Evolutionary conservation across 768 basidiomycete genomes (phyloP).

Genomic region (Clavaria fumosa): DNA sequence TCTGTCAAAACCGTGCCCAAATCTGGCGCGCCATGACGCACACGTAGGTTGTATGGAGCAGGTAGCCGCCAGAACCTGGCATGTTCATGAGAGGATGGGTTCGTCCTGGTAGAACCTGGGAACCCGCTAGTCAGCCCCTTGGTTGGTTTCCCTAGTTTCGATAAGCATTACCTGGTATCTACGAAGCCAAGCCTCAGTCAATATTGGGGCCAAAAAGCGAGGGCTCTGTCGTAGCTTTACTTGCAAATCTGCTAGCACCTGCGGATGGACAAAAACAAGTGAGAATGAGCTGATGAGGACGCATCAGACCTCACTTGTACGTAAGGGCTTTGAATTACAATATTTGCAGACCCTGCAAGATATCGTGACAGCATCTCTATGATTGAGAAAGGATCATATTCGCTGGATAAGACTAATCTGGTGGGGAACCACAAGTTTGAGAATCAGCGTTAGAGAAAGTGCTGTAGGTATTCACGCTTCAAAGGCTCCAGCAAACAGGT

Average conservation of each 20-base stretch:
- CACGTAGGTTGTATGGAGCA: slow-evolving; percentile 82
- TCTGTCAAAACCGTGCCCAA: not conserved
- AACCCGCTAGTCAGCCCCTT: not conserved
- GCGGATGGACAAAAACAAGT: slow-evolving; percentile 3
- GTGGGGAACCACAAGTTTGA: slow-evolving; percentile 1
- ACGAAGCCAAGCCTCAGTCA: slow-evolving; percentile 80
- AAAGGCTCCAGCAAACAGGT: slow-evolving; percentile 76
- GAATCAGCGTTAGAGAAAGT: not conserved
- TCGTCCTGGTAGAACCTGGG: slow-evolving; percentile 75
- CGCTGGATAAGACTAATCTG: slow-evolving; percentile 67
- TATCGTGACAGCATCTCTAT: slow-evolving; percentile 59
- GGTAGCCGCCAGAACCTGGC: slow-evolving; percentile 77
- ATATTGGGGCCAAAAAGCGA: slow-evolving; percentile 56
- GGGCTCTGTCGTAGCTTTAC: slow-evolving; percentile 48
- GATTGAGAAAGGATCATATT: slow-evolving; percentile 76
- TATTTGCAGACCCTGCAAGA: slow-evolving; percentile 70
- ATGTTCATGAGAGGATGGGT: slow-evolving; percentile 93
- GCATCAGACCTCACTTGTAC: slow-evolving; percentile 44
- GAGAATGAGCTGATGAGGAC: too few species aligned
- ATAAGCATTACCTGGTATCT: slow-evolving; percentile 65
- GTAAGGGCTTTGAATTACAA: slow-evolving; percentile 78
- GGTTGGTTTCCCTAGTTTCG: too few species aligned
- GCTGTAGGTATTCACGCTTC: slow-evolving; percentile 45
- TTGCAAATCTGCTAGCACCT: slow-evolving; percentile 72
- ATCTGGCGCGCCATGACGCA: too few species aligned